A percentile compares a stretch with the other conserved stretches of the same genome.
phyloP scores from a whole-genome alignment of 2,329 filamentous ascomycete genomes.

The Penicillium frequentans region DNA sequence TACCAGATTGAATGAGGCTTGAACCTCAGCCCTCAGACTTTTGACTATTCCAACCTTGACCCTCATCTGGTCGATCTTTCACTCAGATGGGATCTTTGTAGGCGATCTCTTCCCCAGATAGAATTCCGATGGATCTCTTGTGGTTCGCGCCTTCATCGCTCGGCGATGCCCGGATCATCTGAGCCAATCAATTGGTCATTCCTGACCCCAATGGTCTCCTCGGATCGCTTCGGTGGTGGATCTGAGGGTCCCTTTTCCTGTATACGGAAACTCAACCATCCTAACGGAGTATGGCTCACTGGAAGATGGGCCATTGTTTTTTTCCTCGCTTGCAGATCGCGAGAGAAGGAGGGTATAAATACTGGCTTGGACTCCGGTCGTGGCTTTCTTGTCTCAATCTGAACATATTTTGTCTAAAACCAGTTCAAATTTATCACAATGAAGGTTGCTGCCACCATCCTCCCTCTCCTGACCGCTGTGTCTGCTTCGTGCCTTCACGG shows the following conservation, averaged over 20 bases:
- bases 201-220: neutral
- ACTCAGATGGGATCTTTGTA: neutral
- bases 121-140: neutral
- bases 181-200: neutral
- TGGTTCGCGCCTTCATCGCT: neutral
- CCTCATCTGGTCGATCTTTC: neutral
- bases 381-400: neutral
- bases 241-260: neutral
- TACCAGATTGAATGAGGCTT: too few relatives aligned
- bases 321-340: neutral
- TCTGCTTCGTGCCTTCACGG: constrained; percentile 14
- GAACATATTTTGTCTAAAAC: neutral
- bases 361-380: neutral
- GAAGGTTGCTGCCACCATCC: constrained; percentile 9
- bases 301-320: neutral
- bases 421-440: constrained; percentile 1
- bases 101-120: neutral
- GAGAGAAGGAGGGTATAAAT: neutral
- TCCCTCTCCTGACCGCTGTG: constrained; percentile 7
- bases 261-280: neutral
- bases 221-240: neutral
- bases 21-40: neutral
- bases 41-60: neutral
- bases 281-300: neutral
- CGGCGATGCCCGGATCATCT: neutral